Base-by-base conservation (phyloP, 78 protist species). In the Ministeria vibrans region DNA sequence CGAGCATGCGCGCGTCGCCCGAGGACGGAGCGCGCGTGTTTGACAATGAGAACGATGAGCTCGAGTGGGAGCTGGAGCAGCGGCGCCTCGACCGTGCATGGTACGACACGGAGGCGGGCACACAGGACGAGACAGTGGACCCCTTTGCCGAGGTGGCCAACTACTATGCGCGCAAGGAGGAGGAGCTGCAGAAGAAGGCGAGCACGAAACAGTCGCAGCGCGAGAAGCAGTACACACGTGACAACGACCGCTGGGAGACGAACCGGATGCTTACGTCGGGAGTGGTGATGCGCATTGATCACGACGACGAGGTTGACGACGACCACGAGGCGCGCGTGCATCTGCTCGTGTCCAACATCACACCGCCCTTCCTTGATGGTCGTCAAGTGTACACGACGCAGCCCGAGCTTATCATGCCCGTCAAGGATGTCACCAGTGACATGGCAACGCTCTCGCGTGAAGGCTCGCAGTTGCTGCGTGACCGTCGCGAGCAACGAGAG, bases 291-390 rank as follows among this genome's bases (percentile, higher is more conserved):
- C 83, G 77, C 28, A 82, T 76, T 49, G 78, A 81, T 38, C n/a
- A 68, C 18, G 95, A 92, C 43, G 85, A 81, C 38, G 55, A 36
- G 38, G 73, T 82, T 32, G 66, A 81, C 39, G 92, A 91, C 28
- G 95, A 91, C 1, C 25, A 13, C 23, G 88, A 80, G 74, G 32
- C 3, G 23, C 76, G 77, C n/a, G 83, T 86, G 66, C 89, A 88
- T 18, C 9, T 95, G 25, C 62, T 92, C n/a, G 92, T 96, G n/a
- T 81, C 81, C 43, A 91, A 93, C 83, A 36, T 82, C 36, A 23
- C 75, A 34, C 99, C 99, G n/a, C 97, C 96, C 2, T 96, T 96
- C 78, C 85, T 96, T 25, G 96, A 93, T 59, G 97, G 97, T 5
- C 81, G 85, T 36, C 6, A 42, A 23, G 86, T 34, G 27, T 86